phyloP scores from a whole-genome alignment of 2,329 filamentous ascomycete genomes.

The Sporothrix brunneoviolacea region DNA sequence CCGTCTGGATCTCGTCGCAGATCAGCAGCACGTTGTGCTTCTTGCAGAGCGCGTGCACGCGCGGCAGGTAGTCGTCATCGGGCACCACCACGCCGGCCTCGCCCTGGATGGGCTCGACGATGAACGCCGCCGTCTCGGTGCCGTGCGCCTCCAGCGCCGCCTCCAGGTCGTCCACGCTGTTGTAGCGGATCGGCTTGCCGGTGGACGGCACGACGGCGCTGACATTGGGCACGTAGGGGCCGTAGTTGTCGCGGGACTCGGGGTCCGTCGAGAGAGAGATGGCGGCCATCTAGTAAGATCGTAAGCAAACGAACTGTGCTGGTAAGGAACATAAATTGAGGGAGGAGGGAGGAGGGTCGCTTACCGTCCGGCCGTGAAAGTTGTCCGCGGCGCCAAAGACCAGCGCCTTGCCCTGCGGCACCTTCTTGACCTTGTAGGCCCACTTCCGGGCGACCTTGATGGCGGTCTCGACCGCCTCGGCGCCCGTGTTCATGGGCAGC shows the following conservation, averaged over 20 bases:
- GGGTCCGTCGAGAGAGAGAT: conserved; percentile 94
- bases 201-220: conserved; percentile 72
- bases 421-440: conserved; percentile 94
- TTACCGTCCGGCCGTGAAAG: conserved; percentile 91
- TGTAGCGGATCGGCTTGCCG: conserved; percentile 73
- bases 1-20: conserved; percentile 97
- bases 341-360: conserved; percentile 25
- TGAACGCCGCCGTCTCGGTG: conserved; percentile 80
- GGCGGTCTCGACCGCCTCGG: conserved; percentile 91
- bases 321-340: too few relatives aligned
- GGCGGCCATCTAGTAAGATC: conserved; percentile 83
- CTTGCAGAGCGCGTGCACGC: conserved; percentile 79
- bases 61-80: conserved; percentile 76
- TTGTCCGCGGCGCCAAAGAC: conserved; percentile 84
- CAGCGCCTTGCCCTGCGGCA: conserved; percentile 74
- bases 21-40: conserved; percentile 95
- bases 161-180: conserved; percentile 75
- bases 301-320: too few relatives aligned
- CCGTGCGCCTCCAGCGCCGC: conserved; percentile 74
- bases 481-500: conserved; percentile 95
- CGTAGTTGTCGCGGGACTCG: conserved; percentile 94
- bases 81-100: conserved; percentile 96
- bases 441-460: conserved; percentile 96
- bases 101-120: conserved; percentile 94
- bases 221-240: conserved; percentile 86